phyloP scores from a whole-genome alignment of 1,284 basidiomycete genomes.

The Ceratobasidium papillatum region DNA sequence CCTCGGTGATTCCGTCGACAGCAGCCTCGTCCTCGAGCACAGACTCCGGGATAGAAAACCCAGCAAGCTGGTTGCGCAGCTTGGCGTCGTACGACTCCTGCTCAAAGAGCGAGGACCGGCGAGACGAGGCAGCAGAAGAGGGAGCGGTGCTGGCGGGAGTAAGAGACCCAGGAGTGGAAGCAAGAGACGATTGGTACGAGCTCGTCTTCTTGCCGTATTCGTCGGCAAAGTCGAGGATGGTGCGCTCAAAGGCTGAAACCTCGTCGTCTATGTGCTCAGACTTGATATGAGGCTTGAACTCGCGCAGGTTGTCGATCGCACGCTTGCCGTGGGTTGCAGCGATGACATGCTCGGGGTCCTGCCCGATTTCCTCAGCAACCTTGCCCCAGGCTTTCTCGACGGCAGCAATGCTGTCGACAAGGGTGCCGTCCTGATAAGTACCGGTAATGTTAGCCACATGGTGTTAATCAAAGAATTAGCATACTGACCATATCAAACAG shows the following conservation, averaged over 20 bases:
- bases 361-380: conserved; percentile 73
- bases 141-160: conserved; percentile 45
- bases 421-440: conserved; percentile 66
- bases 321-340: conserved; percentile 80
- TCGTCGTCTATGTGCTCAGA: conserved; percentile 72
- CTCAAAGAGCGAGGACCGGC: conserved; percentile 54
- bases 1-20: conserved; percentile 55
- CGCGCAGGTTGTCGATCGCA: conserved; percentile 69
- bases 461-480: not conserved
- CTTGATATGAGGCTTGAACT: conserved; percentile 66
- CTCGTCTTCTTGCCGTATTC: conserved; percentile 57
- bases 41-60: conserved; percentile 56
- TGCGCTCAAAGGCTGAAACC: conserved; percentile 72
- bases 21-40: conserved; percentile 53
- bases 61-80: conserved; percentile 60
- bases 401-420: conserved; percentile 78
- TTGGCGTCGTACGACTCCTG: conserved; percentile 29
- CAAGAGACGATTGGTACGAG: conserved; percentile 43
- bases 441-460: conserved; percentile 39
- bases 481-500: conserved; percentile 75
- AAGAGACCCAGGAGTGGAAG: conserved; percentile 46
- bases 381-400: conserved; percentile 83
- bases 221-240: conserved; percentile 77
- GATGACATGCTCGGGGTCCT: conserved; percentile 71
- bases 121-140: conserved; percentile 53